Conservation (phyloP, 78 protist genomes). For the Isochrysis galbana region DNA sequence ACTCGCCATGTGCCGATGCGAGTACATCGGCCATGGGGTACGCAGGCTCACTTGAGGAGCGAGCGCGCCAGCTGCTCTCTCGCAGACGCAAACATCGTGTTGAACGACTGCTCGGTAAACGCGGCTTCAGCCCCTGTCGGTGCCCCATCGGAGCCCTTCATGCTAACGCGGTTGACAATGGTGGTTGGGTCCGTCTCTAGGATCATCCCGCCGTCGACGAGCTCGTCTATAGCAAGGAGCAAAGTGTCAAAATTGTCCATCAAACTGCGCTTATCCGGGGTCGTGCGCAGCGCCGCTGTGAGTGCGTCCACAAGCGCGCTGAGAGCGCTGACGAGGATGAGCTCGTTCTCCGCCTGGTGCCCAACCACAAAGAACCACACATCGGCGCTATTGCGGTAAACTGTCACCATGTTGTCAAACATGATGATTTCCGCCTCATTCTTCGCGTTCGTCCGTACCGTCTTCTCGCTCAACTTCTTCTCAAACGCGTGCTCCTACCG, state of each 20-base stretch:
- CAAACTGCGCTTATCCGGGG: neutral
- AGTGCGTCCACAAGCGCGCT: neutral
- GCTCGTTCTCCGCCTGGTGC: conserved; percentile 21
- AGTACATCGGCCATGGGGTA: neutral
- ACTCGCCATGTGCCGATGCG: no score
- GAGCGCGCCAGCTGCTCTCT: neutral
- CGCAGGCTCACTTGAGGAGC: neutral
- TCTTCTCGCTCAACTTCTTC: conserved; percentile 10
- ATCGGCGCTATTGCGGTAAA: neutral
- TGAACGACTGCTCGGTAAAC: neutral
- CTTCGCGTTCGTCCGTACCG: neutral
- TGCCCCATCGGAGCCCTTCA: neutral
- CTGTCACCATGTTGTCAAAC: neutral
- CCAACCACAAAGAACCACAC: conserved; percentile 12
- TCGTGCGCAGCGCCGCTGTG: neutral
- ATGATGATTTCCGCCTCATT: neutral
- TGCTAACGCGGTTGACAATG: neutral
- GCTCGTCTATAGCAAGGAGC: neutral
- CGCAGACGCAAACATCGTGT: neutral
- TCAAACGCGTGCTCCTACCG: conserved; percentile 1
- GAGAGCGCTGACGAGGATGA: conserved; percentile 3
- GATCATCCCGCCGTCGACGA: neutral
- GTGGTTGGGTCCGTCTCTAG: neutral
- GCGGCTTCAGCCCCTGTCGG: neutral
- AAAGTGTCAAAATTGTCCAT: neutral